Evolutionary conservation across 2,329 filamentous ascomycete species (phyloP).

Genomic region (Didymella lethalis): DNA sequence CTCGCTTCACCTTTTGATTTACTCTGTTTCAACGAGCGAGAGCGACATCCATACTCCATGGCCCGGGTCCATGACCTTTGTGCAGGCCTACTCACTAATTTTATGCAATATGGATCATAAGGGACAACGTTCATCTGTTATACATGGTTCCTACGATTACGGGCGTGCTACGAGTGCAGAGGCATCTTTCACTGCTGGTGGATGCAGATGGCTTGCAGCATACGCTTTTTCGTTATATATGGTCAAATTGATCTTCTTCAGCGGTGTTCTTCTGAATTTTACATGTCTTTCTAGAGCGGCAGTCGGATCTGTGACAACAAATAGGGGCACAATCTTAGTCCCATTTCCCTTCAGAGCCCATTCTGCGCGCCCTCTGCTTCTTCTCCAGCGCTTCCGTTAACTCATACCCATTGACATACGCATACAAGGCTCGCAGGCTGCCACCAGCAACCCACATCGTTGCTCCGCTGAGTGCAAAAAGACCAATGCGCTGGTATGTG

Average conservation of each 20-base stretch:
- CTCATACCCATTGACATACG: slow-evolving; percentile 66
- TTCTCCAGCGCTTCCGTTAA: slow-evolving; percentile 33
- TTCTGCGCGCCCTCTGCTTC: slow-evolving; percentile 29
- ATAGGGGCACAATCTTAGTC: slow-evolving; percentile 16
- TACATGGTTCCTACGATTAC: slow-evolving; percentile 20
- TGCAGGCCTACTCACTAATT: slow-evolving; percentile 6
- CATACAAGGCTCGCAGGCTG: slow-evolving; percentile 74
- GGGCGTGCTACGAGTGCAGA: slow-evolving; percentile 10
- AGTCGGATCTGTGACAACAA: background rate
- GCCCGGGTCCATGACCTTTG: slow-evolving; percentile 1
- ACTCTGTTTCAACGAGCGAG: slow-evolving; percentile 25
- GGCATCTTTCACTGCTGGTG: background rate
- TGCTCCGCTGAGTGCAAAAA: slow-evolving; percentile 74
- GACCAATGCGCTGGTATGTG: slow-evolving; percentile 68
- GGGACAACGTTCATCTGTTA: slow-evolving; percentile 12
- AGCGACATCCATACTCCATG: slow-evolving; percentile 21
- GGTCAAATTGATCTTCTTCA: slow-evolving; percentile 10
- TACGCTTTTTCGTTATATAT: slow-evolving; percentile 12
- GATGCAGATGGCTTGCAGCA: slow-evolving; percentile 1
- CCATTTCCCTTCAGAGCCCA: slow-evolving; percentile 30
- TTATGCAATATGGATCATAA: slow-evolving; percentile 26
- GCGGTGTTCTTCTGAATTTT: background rate
- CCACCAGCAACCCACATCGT: slow-evolving; percentile 76
- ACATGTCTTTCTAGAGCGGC: background rate
- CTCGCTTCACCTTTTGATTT: slow-evolving; percentile 37